Evolutionary conservation across 73 alveolate genomes (phyloP).

Genomic region (Symbiodinium pilosum): DNA sequence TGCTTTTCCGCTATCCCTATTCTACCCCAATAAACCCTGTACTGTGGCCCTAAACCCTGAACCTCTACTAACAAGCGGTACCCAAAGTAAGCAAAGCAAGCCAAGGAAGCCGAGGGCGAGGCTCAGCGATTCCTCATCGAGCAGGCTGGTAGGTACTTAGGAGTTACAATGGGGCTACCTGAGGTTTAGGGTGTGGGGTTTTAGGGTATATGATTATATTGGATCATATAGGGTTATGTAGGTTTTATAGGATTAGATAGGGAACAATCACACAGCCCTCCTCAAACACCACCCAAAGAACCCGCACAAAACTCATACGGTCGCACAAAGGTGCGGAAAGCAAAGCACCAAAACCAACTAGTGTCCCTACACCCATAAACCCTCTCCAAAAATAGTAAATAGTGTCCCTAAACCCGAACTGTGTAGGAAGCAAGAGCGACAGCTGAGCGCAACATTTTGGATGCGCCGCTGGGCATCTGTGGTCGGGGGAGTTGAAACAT

Average conservation of each 20-base stretch:
- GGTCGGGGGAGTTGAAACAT: neutral
- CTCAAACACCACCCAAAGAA: too few species aligned
- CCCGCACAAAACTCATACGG: too few species aligned
- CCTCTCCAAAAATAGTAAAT: neutral
- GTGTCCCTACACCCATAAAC: too few species aligned
- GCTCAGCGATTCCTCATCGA: conserved; percentile 55
- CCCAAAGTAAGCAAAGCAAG: too few species aligned
- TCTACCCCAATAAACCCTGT: too few species aligned
- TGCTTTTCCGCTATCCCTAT: too few species aligned
- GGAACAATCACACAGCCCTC: too few species aligned
- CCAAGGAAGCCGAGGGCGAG: conserved; percentile 77
- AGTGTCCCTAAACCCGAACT: neutral
- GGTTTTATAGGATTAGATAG: too few species aligned
- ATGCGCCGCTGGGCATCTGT: neutral
- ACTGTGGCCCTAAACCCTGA: neutral
- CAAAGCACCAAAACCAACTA: too few species aligned
- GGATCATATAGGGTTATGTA: too few species aligned
- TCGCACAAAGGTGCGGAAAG: too few species aligned
- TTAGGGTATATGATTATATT: neutral
- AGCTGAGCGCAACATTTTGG: neutral
- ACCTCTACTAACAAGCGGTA: neutral
- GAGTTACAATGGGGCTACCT: too few species aligned
- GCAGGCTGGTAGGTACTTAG: conserved; percentile 21
- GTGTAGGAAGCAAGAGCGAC: neutral
- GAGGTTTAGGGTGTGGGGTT: neutral